phyloP scores from a whole-genome alignment of 495 filamentous ascomycete genomes.

The Neurospora sp. region DNA sequence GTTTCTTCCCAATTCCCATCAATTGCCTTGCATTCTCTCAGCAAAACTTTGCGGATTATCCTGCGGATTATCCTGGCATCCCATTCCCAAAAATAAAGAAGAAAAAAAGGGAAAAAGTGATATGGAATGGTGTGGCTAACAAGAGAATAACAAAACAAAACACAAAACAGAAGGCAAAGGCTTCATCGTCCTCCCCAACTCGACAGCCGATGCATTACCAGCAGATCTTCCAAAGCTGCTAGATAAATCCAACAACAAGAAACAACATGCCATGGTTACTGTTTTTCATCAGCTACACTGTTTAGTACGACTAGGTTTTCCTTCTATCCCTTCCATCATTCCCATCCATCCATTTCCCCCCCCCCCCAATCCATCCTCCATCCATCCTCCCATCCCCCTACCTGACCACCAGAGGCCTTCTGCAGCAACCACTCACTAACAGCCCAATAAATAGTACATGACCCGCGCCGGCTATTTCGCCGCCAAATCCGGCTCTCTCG shows the following conservation, averaged over 20 bases:
- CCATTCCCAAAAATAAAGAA: no score
- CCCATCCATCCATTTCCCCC: no score
- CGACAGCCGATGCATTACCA: background rate
- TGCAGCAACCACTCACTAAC: background rate
- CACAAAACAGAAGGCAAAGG: background rate
- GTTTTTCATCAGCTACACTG: slow-evolving; percentile 1
- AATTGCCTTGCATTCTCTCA: no score
- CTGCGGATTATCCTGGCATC: no score
- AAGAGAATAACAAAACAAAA: no score
- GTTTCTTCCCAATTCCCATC: no score
- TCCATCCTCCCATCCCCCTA: no score
- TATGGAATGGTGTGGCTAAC: no score
- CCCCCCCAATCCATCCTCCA: background rate
- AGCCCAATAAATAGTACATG: background rate
- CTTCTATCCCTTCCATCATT: no score
- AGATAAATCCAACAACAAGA: background rate
- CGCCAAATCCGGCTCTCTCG: background rate
- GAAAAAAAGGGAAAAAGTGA: no score
- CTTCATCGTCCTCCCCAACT: background rate
- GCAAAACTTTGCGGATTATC: no score
- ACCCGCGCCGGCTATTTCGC: slow-evolving; percentile 1
- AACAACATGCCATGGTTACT: background rate
- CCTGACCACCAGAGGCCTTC: no score
- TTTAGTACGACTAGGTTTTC: background rate
- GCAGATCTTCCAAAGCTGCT: background rate